Evolutionary conservation across 2,329 filamentous ascomycete species (phyloP).

Genomic region (Orbilia javanica): DNA sequence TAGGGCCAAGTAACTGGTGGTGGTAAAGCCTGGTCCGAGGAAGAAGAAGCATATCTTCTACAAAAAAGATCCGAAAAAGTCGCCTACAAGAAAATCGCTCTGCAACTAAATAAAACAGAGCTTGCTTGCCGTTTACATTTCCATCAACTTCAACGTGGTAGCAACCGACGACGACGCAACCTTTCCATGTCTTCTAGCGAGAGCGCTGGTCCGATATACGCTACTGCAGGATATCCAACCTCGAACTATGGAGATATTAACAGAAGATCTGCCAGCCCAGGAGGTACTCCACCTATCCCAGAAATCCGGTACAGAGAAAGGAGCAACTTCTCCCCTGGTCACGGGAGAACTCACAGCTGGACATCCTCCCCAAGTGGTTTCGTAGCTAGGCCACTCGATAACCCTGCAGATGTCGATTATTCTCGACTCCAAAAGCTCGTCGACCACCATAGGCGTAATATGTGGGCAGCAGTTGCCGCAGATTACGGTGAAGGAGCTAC

Average conservation of each 20-base stretch:
- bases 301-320: constrained; percentile 66
- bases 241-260: constrained; percentile 67
- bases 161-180: constrained; percentile 81
- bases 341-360: constrained; percentile 66
- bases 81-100: constrained; percentile 90
- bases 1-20: constrained; percentile 70
- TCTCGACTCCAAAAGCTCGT: constrained; percentile 78
- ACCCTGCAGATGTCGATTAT: constrained; percentile 70
- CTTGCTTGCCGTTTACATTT: constrained; percentile 88
- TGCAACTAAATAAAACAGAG: constrained; percentile 87
- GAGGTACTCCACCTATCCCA: constrained; percentile 67
- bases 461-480: constrained; percentile 79
- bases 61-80: constrained; percentile 88
- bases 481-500: constrained; percentile 77
- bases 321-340: constrained; percentile 66
- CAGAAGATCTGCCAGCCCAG: constrained; percentile 59
- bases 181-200: constrained; percentile 77
- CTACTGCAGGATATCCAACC: constrained; percentile 69
- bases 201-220: constrained; percentile 66
- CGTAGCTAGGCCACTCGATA: constrained; percentile 60
- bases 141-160: constrained; percentile 85
- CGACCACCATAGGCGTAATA: constrained; percentile 75
- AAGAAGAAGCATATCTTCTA: constrained; percentile 87
- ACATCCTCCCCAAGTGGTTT: constrained; percentile 60
- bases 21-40: constrained; percentile 85